Evolutionary conservation across 192 early-diverging fungal genomes (phyloP), one percentile per base, ranked within the genome.

Genomic region (Powellomyces hirtus): DNA sequence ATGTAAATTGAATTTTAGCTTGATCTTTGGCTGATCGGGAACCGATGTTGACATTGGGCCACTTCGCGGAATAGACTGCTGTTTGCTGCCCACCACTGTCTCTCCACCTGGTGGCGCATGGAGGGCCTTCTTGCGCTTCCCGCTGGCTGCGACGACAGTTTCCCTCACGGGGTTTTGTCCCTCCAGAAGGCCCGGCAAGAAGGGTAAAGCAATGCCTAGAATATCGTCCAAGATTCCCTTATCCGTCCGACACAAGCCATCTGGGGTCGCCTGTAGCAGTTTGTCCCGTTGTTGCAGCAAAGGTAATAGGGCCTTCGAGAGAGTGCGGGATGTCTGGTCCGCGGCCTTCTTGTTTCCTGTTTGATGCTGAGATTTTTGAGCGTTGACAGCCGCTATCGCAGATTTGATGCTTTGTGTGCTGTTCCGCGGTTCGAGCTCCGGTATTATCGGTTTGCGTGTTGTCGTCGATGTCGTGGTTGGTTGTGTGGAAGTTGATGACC

Each of bases 181-280:
- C 33, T 57, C 65, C 52, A 67, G 35, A 4, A 67, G 26, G 30
- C 65, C 65, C 0, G 51, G 51, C 10, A 67, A 26, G 16, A 42
- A 42, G 20, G 65, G 53, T 18, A 67, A 38, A 3, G 51, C 65
- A 18, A 58, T 29, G 10, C 31, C 65, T 58, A 58, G 34, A 30
- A 67, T 8, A 57, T 59, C 65, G 37, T 67, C 65, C 36, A 67
- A 31, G 24, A 67, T 31, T 16, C 65, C 65, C 49, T 31, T 67
- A 20, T 67, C 65, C 14, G 29, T 30, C 16, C 53, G n/a, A 58
- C 50, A 67, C n/a, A 67, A 14, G 33, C n/a, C 20, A 35, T 67
- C 53, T 7, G n/a, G 36, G 26, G 0, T 18, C 4, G 2, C 35
- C 1, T 37, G 36, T 27, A 40, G 16, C 65, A 22, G 18, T 24